phyloP scores from a whole-genome alignment of 2,329 filamentous ascomycete genomes.

The Epichloe hybrida region DNA sequence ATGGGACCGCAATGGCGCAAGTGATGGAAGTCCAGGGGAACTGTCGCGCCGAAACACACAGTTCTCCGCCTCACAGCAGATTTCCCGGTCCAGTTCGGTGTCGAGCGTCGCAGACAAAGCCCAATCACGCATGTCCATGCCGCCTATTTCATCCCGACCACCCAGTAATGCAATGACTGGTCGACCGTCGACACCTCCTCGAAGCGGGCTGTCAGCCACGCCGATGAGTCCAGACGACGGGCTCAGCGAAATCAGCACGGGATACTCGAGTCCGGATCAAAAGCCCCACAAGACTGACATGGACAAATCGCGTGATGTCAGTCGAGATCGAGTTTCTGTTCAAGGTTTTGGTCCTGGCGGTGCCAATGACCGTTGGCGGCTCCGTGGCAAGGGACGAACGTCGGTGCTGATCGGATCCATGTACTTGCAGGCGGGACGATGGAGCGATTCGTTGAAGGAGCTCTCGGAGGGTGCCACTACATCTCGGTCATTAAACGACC shows the following conservation, averaged over 20 bases:
- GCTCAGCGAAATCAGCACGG: conserved; percentile 21
- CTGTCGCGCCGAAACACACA: conserved; percentile 42
- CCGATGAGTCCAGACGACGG: conserved; percentile 36
- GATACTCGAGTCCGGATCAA: conserved; percentile 29
- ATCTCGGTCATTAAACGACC: conserved; percentile 70
- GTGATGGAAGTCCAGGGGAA: conserved; percentile 23
- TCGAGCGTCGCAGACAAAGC: conserved; percentile 41
- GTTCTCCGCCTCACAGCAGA: conserved; percentile 26
- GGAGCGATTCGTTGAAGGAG: conserved; percentile 77
- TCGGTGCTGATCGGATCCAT: conserved; percentile 71
- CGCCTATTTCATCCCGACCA: conserved; percentile 40
- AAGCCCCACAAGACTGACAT: conserved; percentile 23
- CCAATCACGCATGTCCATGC: conserved; percentile 69
- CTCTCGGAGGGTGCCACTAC: conserved; percentile 66
- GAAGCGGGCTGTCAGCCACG: conserved; percentile 33
- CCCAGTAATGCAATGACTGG: conserved; percentile 30
- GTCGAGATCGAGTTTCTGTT: conserved; percentile 45
- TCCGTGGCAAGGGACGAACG: conserved; percentile 67
- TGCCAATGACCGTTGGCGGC: conserved; percentile 62
- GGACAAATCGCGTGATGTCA: conserved; percentile 34
- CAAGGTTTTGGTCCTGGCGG: conserved; percentile 61
- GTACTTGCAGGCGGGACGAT: conserved; percentile 79
- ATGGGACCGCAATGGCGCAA: conserved; percentile 22
- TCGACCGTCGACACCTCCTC: conserved; percentile 37
- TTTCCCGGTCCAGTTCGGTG: conserved; percentile 40